Evolutionary conservation across 495 filamentous ascomycete genomes (phyloP), one percentile per base, ranked within the genome.

Genomic region (Aspergillus avenaceus): DNA sequence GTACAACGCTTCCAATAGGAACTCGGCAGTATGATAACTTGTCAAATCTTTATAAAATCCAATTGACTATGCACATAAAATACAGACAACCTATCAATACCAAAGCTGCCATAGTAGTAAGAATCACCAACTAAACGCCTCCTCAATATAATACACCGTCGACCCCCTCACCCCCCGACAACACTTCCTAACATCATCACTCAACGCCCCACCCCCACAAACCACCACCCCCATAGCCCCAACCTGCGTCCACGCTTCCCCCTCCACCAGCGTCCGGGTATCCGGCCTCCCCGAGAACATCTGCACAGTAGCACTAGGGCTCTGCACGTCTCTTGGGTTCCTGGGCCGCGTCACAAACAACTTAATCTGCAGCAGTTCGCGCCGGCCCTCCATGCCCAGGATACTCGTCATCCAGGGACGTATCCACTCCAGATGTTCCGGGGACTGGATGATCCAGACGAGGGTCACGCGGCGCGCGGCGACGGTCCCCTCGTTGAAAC

Each of bases 401-500:
- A 31, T n/a, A 31, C 36, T 38, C 36, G 13, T 38, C 43, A 46
- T 31, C 44, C 44, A 47, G 3, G n/a, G n/a, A 2, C 19, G n/a
- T 19, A 34, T 7, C 11, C 25, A 18, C 44, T n/a, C 44, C 12
- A 47, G n/a, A 22, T 47, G 19, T 7, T 19, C 25, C 25, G 18
- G 12, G 26, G 25, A 47, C 6, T 28, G 44, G 23, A 47, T 23
- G 2, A 28, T 28, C 44, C 44, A 93, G 11, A 91, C 81, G 11
- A 93, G 75, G 0, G 87, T 64, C 44, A 91, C 72, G 46, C 84
- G 82, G 34, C 81, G 79, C 0, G 82, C 79, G 8, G 86, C 83
- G 2, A 84, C 79, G 0, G 81, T 85, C 32, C 79, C 79, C 38
- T 81, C 80, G 32, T 63, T 68, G 60, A 78, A 83, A 13, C 81